Evolutionary conservation across 202 grass and related monocot genomes (phyloP), one percentile per base, ranked within the genome.

Genomic region (Panicum virgatum): DNA sequence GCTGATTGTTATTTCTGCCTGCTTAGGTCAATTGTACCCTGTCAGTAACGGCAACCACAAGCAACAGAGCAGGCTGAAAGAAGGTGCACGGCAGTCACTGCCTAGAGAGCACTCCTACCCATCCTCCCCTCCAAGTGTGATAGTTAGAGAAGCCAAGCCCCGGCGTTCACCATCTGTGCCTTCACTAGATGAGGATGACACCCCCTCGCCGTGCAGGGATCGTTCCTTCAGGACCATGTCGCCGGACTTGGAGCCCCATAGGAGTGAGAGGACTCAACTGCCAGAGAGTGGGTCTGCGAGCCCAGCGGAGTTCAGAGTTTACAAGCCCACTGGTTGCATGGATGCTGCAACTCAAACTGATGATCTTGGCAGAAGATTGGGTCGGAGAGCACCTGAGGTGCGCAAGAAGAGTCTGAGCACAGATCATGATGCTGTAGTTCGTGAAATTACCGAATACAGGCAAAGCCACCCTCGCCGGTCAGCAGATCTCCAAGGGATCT

Each of bases 281-380:
- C 87, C 81, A 11, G 59, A 52, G 27, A 44, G 53, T 11, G 72
- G 62, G 16, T 90, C 91, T 16, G 77, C 73, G 0, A 84, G 77
- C 42, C 61, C 71, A 10, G 52, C 71, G 34, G 84, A 92, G 65
- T 86, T 75, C 66, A 95, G 81, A 30, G 66, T 89, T 69, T 79
- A 78, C 10, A 99, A 87, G 54, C 80, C 89, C 47, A 85, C 87
- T 0, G 70, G 80, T 56, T 88, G 81, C 43, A 66, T 86, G 30
- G 91, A 99, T 68, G 96, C 96, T 48, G 89, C 87, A 6, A 99
- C 96, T 29, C 96, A 99, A 81, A 99, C 96, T 25, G 92, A 97
- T 38, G 90, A 98, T 5, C 76, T 81, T 1, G 30, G 58, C 7
- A 73, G 66, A 22, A 87, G 82, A 42, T 85, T 36, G 0, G 30